phyloP scores from a whole-genome alignment of 2,329 filamentous ascomycete species.

The Aureobasidium sp. region DNA sequence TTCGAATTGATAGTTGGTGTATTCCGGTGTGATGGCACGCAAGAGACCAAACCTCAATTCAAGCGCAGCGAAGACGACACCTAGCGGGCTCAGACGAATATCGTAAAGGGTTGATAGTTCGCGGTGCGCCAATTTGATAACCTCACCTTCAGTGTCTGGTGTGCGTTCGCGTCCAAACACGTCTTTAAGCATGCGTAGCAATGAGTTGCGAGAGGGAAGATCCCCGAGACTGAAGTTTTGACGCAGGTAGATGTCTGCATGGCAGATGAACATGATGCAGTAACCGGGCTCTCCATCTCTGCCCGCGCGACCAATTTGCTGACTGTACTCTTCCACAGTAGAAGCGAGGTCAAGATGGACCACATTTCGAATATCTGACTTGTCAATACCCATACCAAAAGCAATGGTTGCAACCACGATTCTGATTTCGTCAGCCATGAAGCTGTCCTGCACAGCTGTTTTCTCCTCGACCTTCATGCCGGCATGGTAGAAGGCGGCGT shows the following conservation, averaged over 20 bases:
- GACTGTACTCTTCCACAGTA: conserved; percentile 49
- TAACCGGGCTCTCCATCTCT: conserved; percentile 44
- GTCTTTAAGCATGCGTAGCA: conserved; percentile 41
- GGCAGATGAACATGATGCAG: conserved; percentile 51
- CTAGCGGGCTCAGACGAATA: conserved; percentile 32
- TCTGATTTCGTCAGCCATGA: conserved; percentile 38
- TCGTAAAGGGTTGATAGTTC: conserved; percentile 43
- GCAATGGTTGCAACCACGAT: conserved; percentile 48
- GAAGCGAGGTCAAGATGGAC: conserved; percentile 44
- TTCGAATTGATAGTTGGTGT: conserved; percentile 46
- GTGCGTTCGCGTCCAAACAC: conserved; percentile 34
- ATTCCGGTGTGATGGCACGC: conserved; percentile 49
- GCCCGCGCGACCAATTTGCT: conserved; percentile 49
- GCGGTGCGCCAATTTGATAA: conserved; percentile 39
- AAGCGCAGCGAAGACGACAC: conserved; percentile 46
- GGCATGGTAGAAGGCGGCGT: conserved; percentile 41
- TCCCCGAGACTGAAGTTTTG: conserved; percentile 54
- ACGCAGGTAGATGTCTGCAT: conserved; percentile 48
- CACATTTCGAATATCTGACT: conserved; percentile 46
- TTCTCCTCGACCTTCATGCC: conserved; percentile 41
- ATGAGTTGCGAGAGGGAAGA: conserved; percentile 44
- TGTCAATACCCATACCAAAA: conserved; percentile 54
- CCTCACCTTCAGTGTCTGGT: conserved; percentile 29
- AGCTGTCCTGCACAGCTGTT: conserved; percentile 41
- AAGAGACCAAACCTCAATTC: conserved; percentile 51